Percentiles rank a stretch among this genome's conserved stretches.
These are phyloP conservation scores for Macrophomina pseudophaseolina DNA, from an alignment of 2,329 filamentous ascomycete species.

Conservation along the genomic window DNA sequence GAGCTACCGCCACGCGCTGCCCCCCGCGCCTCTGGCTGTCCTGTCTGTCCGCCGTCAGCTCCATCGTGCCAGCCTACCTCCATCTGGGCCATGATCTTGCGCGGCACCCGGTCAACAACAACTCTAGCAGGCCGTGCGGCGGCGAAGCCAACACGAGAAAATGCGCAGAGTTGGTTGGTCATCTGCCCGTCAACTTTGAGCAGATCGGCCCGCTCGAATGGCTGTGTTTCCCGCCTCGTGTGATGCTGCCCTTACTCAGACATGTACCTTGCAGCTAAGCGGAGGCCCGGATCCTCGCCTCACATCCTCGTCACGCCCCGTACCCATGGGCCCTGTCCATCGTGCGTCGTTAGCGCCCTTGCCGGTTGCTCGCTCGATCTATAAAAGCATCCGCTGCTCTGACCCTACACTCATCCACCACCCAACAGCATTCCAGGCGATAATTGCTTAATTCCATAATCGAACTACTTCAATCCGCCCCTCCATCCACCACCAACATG, in stretches of 20 bases:
- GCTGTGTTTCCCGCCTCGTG: not conserved
- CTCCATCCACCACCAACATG: slow-evolving; percentile 6
- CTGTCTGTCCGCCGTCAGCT: not conserved
- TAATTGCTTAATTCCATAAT: slow-evolving; percentile 22
- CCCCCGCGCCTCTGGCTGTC: not conserved
- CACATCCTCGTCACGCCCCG: not conserved
- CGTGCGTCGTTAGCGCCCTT: not conserved
- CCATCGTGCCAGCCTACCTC: too few species aligned
- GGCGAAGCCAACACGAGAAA: not conserved
- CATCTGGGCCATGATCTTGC: too few species aligned
- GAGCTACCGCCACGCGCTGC: not conserved
- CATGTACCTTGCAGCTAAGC: slow-evolving; percentile 15
- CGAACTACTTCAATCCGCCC: not conserved
- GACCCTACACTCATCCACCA: not conserved
- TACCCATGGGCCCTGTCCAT: not conserved
- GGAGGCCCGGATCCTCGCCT: slow-evolving; percentile 9
- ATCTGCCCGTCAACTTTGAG: not conserved
- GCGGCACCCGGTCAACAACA: not conserved
- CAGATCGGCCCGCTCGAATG: not conserved
- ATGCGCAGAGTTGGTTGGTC: not conserved
- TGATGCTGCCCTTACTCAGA: slow-evolving; percentile 2
- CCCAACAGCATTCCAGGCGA: not conserved
- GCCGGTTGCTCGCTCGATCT: not conserved
- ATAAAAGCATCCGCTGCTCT: not conserved
- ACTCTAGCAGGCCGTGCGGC: not conserved